Conservation (phyloP, 2,329 filamentous ascomycete species). For the Verruconis gallopava region DNA sequence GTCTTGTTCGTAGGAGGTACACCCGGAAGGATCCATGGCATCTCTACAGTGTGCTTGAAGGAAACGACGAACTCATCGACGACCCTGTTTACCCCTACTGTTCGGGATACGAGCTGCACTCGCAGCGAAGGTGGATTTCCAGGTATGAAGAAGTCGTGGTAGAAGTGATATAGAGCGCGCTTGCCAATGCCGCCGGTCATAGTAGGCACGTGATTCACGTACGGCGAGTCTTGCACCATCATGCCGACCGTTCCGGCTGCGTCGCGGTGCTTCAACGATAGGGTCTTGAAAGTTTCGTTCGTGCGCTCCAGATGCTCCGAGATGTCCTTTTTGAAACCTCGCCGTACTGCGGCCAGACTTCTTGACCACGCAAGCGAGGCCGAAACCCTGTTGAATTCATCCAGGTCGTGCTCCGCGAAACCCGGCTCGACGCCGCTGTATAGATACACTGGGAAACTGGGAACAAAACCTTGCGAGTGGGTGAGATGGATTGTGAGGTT, state of each 20-base stretch:
- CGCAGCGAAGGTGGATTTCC: constrained; percentile 36
- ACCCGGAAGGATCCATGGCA: constrained; percentile 47
- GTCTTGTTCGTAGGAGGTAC: constrained; percentile 42
- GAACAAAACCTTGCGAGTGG: constrained; percentile 33
- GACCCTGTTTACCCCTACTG: constrained; percentile 42
- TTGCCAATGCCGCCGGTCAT: constrained; percentile 28
- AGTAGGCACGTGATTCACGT: constrained; percentile 32
- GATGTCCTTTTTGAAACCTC: constrained; percentile 42
- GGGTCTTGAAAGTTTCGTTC: constrained; percentile 22
- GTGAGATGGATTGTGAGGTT: constrained; percentile 46
- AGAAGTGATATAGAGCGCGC: constrained; percentile 37
- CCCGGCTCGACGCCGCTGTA: constrained; percentile 46
- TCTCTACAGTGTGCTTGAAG: constrained; percentile 42
- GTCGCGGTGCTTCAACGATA: constrained; percentile 24
- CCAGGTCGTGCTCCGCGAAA: constrained; percentile 58
- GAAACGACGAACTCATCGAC: constrained; percentile 46
- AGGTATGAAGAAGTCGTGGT: constrained; percentile 42
- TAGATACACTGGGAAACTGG: constrained; percentile 35
- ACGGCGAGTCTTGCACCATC: constrained; percentile 22
- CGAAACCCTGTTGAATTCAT: constrained; percentile 51
- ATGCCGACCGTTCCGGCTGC: constrained; percentile 25
- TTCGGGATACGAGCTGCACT: constrained; percentile 43
- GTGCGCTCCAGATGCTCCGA: constrained; percentile 29
- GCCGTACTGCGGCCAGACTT: constrained; percentile 44
- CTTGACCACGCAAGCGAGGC: constrained; percentile 55